Conservation (phyloP, 1,284 basidiomycete genomes). For the Irpex lacteus region DNA sequence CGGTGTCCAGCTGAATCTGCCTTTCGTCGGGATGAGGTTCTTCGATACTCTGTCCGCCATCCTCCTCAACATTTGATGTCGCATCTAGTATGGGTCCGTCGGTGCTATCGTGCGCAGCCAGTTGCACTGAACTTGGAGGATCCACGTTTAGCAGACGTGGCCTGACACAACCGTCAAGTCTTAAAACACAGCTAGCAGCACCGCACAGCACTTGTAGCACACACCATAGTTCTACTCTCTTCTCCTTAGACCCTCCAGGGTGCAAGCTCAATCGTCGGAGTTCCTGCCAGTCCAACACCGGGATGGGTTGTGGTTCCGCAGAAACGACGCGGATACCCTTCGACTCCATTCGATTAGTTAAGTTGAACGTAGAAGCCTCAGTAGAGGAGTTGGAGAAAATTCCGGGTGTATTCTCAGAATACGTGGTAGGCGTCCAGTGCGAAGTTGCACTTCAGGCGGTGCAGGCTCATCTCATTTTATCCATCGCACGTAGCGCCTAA, state of each 20-base stretch:
- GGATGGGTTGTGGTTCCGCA: not conserved
- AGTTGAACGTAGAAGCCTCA: too few species aligned
- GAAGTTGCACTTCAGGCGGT: too few species aligned
- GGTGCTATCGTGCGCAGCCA: too few species aligned
- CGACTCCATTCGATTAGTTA: not conserved
- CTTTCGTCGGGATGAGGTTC: slow-evolving; percentile 72
- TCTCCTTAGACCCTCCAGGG: slow-evolving; percentile 63
- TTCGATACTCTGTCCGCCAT: not conserved
- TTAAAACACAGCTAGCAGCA: slow-evolving; percentile 4
- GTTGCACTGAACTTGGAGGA: not conserved
- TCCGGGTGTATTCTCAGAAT: too few species aligned
- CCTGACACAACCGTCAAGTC: slow-evolving; percentile 15
- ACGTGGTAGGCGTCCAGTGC: too few species aligned
- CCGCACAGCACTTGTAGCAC: slow-evolving; percentile 17
- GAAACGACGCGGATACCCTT: not conserved
- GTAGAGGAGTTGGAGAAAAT: too few species aligned
- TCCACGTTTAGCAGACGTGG: slow-evolving; percentile 21
- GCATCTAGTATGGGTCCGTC: not conserved
- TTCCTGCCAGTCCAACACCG: slow-evolving; percentile 43
- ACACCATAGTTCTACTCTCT: slow-evolving; percentile 57
- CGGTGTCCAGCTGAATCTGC: slow-evolving; percentile 84
- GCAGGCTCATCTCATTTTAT: too few species aligned
- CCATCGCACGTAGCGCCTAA: too few species aligned
- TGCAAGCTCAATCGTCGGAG: slow-evolving; percentile 48
- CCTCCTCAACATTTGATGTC: slow-evolving; percentile 4